Evolutionary conservation across 768 basidiomycete species (phyloP), one percentile per base, ranked within the genome.

Genomic region (Serendipita vermifera): DNA sequence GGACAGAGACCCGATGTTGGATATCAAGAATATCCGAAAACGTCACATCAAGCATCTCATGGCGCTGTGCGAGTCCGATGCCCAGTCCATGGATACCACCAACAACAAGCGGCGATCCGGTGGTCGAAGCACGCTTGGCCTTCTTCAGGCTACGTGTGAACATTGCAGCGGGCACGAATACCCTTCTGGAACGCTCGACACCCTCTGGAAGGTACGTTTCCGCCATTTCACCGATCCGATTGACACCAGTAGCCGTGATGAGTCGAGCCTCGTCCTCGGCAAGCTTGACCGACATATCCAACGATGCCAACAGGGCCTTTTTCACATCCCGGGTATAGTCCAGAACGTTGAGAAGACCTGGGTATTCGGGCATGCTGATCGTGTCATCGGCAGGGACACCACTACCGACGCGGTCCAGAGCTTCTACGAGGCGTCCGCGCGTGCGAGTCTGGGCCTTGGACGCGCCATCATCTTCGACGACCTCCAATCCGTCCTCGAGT

Each of bases 151-250:
- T 69, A n/a, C n/a, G n/a, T 55, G 79, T 80, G 72, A 98, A 99
- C 96, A 99, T 98, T 13, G 90, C 94, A 66, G 94, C 86, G n/a
- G 94, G 89, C 73, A 88, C 81, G 75, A 99, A 99, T 11, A 94
- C 80, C 26, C 89, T 76, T 56, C 80, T 77, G 48, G 80, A 80
- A 36, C 88, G 75, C 66, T 91, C 89, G 22, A 90, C 88, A 57
- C 82, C 85, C 53, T 76, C 76, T 1, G 86, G 87, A 14, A 99
- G 78, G 69, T 87, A 80, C 57, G 73, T 72, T 58, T 94, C 84
- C 17, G 81, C 91, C 17, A 96, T 72, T 15, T 75, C 70, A 36
- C 73, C 71, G 59, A 96, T 79, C 60, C 75, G 75, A 32, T 77
- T 70, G 22, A 97, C 85, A 38, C 85, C 81, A 5, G 68, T 65